Base-by-base conservation (phyloP, 1,284 basidiomycete genomes). In the Laetiporus sulphureus region DNA sequence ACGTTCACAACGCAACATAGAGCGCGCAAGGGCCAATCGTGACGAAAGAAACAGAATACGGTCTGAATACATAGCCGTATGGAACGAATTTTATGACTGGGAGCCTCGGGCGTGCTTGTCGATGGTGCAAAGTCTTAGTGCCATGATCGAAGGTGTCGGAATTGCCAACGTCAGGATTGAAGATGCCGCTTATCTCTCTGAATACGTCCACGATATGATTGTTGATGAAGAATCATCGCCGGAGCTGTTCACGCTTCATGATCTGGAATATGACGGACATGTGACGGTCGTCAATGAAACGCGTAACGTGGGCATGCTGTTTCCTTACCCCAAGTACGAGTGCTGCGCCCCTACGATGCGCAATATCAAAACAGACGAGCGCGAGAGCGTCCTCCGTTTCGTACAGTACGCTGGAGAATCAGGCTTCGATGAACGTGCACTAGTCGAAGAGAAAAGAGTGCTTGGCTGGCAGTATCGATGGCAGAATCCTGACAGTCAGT, bases 401-500 rank as follows among this genome's bases (percentile, higher is more conserved):
- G 49, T 65, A 3, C 62, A 62, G 7, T 68, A 62, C 42, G 60
- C 61, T 5, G 65, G 66, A 31, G 63, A 70, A 31, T 49, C 53
- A 0, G 29, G 36, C 0, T 72, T 72, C 43, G 43, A 54, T 2
- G 24, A 47, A 4, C 11, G 30, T 1, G 15, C n/a, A 37, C 3
- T 62, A 61, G 34, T 27, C 44, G 0, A n/a, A 10, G 3, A 11
- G 11, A 5, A 38, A 43, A 16, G 16, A 37, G 2, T 15, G 16
- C 0, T 59, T 66, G 32, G 51, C 2, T 72, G 71, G 71, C 63
- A 68, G 42, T 44, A 42, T 3, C 51, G 57, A 4, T 60, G 61
- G 39, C 42, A 40, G 3, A 66, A 73, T 50, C 69, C 69, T 1
- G 71, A 73, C 45, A 47, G 72, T 73, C 41, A 51, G 65, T 59